phyloP scores from a whole-genome alignment of 805 yeast species.

The Wickerhamiella lipophila region DNA sequence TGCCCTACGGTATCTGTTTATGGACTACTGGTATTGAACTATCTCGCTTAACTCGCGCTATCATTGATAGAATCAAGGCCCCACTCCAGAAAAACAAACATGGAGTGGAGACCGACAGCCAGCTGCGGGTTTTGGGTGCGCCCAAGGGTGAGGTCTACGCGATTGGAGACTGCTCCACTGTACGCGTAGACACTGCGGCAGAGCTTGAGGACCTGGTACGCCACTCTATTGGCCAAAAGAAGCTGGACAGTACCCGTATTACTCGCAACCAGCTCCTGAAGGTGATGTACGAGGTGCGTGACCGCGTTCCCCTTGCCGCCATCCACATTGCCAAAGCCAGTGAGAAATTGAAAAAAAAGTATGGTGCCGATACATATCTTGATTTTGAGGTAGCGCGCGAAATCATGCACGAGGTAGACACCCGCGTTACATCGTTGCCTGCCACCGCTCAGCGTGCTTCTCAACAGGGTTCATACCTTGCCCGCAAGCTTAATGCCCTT shows the following conservation, averaged over 20 bases:
- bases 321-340: slow-evolving; percentile 18
- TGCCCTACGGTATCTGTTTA: slow-evolving; percentile 55
- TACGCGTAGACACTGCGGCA: slow-evolving; percentile 46
- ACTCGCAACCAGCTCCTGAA: slow-evolving; percentile 14
- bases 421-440: slow-evolving; percentile 53
- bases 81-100: slow-evolving; percentile 45
- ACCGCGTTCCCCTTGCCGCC: slow-evolving; percentile 21
- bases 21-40: slow-evolving; percentile 72
- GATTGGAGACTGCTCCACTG: slow-evolving; percentile 60
- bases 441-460: slow-evolving; percentile 65
- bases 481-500: slow-evolving; percentile 43
- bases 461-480: slow-evolving; percentile 58
- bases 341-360: slow-evolving; percentile 18
- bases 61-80: slow-evolving; percentile 37
- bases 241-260: slow-evolving; percentile 25
- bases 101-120: slow-evolving; percentile 69
- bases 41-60: slow-evolving; percentile 45
- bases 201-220: slow-evolving; percentile 41
- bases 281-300: slow-evolving; percentile 15
- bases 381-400: slow-evolving; percentile 40
- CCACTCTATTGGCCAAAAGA: slow-evolving; percentile 33
- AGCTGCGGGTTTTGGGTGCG: slow-evolving; percentile 54
- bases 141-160: slow-evolving; percentile 58
- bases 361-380: slow-evolving; percentile 24
- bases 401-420: slow-evolving; percentile 43